Conservation (phyloP, 2,329 filamentous ascomycete species). For the Elsinoe arachidis region DNA sequence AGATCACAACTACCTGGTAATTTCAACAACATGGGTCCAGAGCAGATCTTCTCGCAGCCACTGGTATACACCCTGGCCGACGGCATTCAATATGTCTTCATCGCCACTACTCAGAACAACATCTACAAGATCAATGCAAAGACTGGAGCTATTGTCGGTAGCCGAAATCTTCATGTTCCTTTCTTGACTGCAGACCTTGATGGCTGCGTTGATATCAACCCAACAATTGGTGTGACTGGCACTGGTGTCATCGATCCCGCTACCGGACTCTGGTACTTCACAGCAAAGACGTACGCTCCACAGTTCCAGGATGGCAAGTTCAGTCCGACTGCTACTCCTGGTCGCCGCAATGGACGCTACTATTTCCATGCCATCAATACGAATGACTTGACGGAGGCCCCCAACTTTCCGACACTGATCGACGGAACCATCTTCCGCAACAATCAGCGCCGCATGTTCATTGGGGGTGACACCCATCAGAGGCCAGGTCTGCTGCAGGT, state of each 20-base stretch:
- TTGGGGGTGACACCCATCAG: constrained; percentile 42
- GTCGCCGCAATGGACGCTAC: constrained; percentile 36
- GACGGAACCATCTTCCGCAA: constrained; percentile 39
- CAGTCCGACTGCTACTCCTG: constrained; percentile 25
- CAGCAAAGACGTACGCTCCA: constrained; percentile 41
- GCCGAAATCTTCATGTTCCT: constrained; percentile 41
- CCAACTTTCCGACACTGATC: constrained; percentile 32
- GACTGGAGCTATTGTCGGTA: constrained; percentile 19
- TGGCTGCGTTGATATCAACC: constrained; percentile 42
- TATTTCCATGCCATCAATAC: constrained; percentile 40
- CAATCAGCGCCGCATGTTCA: constrained; percentile 38
- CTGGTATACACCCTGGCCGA: constrained; percentile 43
- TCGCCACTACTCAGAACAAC: constrained; percentile 51
- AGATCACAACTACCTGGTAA: constrained; percentile 43
- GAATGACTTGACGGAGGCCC: constrained; percentile 35
- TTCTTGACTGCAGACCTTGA: constrained; percentile 40
- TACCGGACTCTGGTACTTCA: constrained; percentile 43
- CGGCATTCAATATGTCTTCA: constrained; percentile 38
- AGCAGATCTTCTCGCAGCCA: constrained; percentile 47
- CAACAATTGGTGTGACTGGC: constrained; percentile 40
- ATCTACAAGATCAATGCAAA: constrained; percentile 50
- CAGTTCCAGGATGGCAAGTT: constrained; percentile 27
- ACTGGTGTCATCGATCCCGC: constrained; percentile 45
- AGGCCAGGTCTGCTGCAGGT: constrained; percentile 40
- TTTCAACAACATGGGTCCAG: constrained; percentile 39